These are phyloP conservation scores for Entomortierella chlamydospora DNA, from an alignment of 192 early-diverging fungal genomes.

Conservation along the genomic window DNA sequence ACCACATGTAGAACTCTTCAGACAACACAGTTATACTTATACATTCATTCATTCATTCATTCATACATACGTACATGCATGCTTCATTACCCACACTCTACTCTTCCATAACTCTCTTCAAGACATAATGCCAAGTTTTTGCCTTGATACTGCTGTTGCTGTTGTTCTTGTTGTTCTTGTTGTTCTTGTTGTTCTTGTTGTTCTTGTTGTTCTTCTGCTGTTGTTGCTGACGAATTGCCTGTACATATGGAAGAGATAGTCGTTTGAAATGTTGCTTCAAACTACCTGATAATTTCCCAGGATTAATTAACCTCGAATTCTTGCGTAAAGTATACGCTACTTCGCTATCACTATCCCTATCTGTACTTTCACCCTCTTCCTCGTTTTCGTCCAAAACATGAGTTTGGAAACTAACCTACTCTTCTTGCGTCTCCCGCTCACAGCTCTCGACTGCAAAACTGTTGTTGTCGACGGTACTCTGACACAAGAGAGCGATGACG, in stretches of 20 bases:
- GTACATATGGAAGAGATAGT: slow-evolving; percentile 27
- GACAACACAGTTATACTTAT: no score
- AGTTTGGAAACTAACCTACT: background rate
- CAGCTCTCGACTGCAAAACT: slow-evolving; percentile 1
- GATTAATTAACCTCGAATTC: background rate
- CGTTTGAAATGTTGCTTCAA: slow-evolving; percentile 19
- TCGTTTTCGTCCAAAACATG: slow-evolving; percentile 15
- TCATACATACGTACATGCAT: no score
- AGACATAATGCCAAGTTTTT: background rate
- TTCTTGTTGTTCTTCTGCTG: background rate
- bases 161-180: slow-evolving; percentile 3
- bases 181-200: background rate
- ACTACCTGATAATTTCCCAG: slow-evolving; percentile 7
- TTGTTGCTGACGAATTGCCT: slow-evolving; percentile 39
- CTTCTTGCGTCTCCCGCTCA: background rate
- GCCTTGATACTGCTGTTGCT: background rate
- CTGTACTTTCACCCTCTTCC: background rate
- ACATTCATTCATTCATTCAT: no score
- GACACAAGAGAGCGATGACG: background rate
- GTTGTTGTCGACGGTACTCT: slow-evolving; percentile 24
- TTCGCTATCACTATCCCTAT: background rate
- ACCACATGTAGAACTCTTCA: no score
- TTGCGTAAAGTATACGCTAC: background rate
- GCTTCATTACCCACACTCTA: no score
- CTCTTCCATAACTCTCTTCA: slow-evolving; percentile 1